phyloP scores from a whole-genome alignment of 805 yeast species.

The Metschnikowia colocasiae region DNA sequence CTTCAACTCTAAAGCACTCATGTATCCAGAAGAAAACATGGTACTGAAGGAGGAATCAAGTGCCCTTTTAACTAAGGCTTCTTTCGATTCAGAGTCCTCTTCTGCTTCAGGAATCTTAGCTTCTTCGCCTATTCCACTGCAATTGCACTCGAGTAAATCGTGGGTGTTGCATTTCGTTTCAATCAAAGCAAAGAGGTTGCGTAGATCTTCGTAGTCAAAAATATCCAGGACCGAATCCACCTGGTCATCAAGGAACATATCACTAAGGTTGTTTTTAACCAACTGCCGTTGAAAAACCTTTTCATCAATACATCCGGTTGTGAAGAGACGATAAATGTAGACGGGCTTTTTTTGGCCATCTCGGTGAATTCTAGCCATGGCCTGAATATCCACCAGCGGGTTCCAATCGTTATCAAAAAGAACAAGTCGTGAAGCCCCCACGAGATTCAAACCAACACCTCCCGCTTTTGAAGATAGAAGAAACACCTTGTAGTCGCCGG shows the following conservation, averaged over 20 bases:
- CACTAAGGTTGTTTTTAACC: conserved; percentile 75
- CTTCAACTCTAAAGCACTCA: conserved; percentile 51
- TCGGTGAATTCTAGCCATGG: conserved; percentile 92
- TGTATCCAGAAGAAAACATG: conserved; percentile 35
- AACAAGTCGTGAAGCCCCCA: conserved; percentile 85
- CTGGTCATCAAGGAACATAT: conserved; percentile 52
- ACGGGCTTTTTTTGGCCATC: conserved; percentile 86
- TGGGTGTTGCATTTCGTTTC: conserved; percentile 67
- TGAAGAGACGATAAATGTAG: conserved; percentile 73
- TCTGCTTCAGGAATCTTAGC: conserved; percentile 15
- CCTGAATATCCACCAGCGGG: conserved; percentile 87
- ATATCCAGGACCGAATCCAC: conserved; percentile 52
- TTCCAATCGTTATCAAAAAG: conserved; percentile 96
- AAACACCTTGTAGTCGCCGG: conserved; percentile 48
- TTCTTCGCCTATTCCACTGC: conserved; percentile 44
- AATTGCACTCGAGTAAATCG: conserved; percentile 64
- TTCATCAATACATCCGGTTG: conserved; percentile 91
- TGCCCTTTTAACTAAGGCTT: neutral
- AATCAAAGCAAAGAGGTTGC: conserved; percentile 64
- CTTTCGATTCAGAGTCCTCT: conserved; percentile 1
- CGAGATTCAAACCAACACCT: conserved; percentile 85
- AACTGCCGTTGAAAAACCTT: conserved; percentile 90
- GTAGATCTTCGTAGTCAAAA: conserved; percentile 65
- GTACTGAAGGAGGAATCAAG: neutral
- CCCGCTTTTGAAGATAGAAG: conserved; percentile 87